Evolutionary conservation across 495 filamentous ascomycete genomes (phyloP), one percentile per base, ranked within the genome.

Genomic region (Darksidea phi): DNA sequence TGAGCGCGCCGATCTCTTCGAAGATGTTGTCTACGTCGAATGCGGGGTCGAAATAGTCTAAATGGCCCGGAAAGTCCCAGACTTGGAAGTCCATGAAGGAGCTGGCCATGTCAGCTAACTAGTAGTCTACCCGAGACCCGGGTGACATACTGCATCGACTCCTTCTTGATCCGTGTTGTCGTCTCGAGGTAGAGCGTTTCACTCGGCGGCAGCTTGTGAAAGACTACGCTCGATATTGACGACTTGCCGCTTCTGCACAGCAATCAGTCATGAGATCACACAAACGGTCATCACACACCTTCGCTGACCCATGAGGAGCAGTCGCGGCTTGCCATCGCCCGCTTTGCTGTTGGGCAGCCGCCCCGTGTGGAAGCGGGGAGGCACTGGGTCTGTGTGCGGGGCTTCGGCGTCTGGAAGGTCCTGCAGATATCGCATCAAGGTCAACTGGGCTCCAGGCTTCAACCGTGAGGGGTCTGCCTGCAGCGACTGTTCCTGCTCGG

Each of bases 21-120:
- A 98, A 97, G 69, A 97, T 92, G 67, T 88, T 86, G 66, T 95
- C 90, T 28, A 91, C 84, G 72, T 98, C 95, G 63, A 95, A 90
- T 6, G 80, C 83, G 26, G 80, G 88, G 73, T 96, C 89, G 50
- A 91, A 82, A 60, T 91, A 90, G 72, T 96, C 88, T 53, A 97
- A 83, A 71, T 97, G 91, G 25, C 92, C 91, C 0, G 95, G 94
- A 54, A 98, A 90, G 69, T 98, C 94, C 90, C 90, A 96, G 28
- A 97, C 88, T 71, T 97, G 92, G 69, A 98, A 96, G 68, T 97
- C 91, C 91, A 97, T 95, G 67, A 98, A 97, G 6, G 93, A 96
- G 69, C 93, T 96, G 57, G 38, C 25, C 6, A 11, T 15, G 15
- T 45, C 26, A 48, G 61, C 59, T 24, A 61, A 32, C 15, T 17